Conservation (phyloP, 176 grass and related monocot genomes). For the Hyparrhenia diplandra region DNA sequence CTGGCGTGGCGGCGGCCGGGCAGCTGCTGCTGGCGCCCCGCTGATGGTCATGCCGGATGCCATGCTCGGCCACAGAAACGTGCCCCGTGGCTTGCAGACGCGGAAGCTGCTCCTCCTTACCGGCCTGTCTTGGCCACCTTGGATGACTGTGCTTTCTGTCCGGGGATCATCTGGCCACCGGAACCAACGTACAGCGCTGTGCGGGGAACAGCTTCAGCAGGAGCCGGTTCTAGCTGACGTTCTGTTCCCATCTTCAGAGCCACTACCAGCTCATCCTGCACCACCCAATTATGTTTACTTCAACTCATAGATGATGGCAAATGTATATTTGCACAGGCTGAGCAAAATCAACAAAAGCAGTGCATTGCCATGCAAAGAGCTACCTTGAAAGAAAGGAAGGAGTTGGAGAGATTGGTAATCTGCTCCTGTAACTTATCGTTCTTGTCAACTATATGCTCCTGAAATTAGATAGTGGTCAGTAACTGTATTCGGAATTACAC, state of each 20-base stretch:
- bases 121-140: constrained; percentile 21
- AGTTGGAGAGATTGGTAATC: constrained; percentile 39
- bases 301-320: not conserved
- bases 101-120: constrained; percentile 59
- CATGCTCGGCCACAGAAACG: constrained; percentile 75
- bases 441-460: constrained; percentile 47
- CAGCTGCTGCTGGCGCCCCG: constrained; percentile 34
- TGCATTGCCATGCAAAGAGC: constrained; percentile 4
- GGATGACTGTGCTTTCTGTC: constrained; percentile 5
- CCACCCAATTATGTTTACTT: not conserved
- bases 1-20: not conserved
- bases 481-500: not conserved
- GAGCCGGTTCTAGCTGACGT: not conserved
- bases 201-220: not conserved
- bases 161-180: not conserved
- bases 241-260: constrained; percentile 21
- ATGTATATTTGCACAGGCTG: not conserved
- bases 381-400: constrained; percentile 46
- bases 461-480: constrained; percentile 1
- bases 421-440: constrained; percentile 56
- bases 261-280: constrained; percentile 53
- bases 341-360: not conserved
- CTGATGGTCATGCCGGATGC: constrained; percentile 34
- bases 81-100: constrained; percentile 59
- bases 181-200: not conserved